Conservation (phyloP, 2,329 filamentous ascomycete species). For the Bipolaris victoriae region DNA sequence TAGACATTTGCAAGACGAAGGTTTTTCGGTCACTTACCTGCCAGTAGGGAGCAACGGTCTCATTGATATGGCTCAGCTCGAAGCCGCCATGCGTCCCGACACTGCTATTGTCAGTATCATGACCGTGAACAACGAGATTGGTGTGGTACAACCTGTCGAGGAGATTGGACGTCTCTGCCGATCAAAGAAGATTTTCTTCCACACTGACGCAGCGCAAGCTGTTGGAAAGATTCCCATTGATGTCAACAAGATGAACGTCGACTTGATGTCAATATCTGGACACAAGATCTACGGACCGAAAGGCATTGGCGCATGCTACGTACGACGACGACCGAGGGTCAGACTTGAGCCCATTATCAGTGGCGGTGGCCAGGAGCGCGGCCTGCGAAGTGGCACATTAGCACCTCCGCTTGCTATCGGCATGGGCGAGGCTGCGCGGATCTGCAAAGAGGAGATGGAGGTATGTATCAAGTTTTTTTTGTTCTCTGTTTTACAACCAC, state of each 20-base stretch:
- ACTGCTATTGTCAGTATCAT: conserved; percentile 95
- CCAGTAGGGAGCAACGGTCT: conserved; percentile 88
- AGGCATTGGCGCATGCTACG: conserved; percentile 94
- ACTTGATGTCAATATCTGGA: conserved; percentile 97
- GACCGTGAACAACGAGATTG: conserved; percentile 99
- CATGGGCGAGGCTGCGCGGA: conserved; percentile 93
- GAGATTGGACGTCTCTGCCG: conserved; percentile 93
- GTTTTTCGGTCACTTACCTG: conserved; percentile 95
- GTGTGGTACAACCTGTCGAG: conserved; percentile 94
- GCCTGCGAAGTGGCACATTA: conserved; percentile 90
- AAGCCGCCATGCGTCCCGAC: conserved; percentile 87
- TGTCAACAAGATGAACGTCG: conserved; percentile 97
- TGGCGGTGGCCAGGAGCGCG: conserved; percentile 94
- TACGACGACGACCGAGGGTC: conserved; percentile 88
- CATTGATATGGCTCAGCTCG: conserved; percentile 80
- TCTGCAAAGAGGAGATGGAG: conserved; percentile 86
- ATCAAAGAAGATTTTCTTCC: conserved; percentile 94
- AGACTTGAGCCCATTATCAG: conserved; percentile 95
- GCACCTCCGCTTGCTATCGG: conserved; percentile 88
- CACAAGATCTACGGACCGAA: conserved; percentile 99
- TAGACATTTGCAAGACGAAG: conserved; percentile 94
- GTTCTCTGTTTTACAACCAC: conserved; percentile 31
- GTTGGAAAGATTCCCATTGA: conserved; percentile 98
- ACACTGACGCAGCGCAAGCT: conserved; percentile 94
- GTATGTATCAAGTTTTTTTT: conserved; percentile 63